Conservation (phyloP, 2,329 filamentous ascomycete species). For the Neofusicoccum sp. region DNA sequence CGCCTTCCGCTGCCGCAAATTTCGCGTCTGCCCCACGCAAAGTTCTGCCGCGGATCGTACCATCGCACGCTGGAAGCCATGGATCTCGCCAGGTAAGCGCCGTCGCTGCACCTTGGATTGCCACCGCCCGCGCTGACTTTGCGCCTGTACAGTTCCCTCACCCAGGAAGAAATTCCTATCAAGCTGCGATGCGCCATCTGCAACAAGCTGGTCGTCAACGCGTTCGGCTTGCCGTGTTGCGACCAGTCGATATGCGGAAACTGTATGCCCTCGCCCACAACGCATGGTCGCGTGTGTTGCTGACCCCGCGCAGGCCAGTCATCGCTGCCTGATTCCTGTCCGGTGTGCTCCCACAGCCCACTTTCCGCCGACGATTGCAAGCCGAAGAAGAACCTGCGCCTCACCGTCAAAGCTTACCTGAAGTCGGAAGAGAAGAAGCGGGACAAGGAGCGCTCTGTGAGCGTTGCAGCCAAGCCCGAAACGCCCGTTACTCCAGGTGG, state of each 20-base stretch:
- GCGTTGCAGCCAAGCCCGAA: slow-evolving; percentile 2
- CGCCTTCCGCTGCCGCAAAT: slow-evolving; percentile 13
- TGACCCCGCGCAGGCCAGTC: slow-evolving; percentile 62
- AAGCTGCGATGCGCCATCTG: slow-evolving; percentile 94
- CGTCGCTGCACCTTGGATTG: slow-evolving; percentile 18
- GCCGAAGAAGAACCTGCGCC: slow-evolving; percentile 84
- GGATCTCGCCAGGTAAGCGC: slow-evolving; percentile 29
- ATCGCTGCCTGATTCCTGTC: slow-evolving; percentile 74
- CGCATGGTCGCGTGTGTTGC: slow-evolving; percentile 16
- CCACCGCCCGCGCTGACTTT: slow-evolving; percentile 20
- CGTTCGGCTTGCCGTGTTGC: slow-evolving; percentile 89
- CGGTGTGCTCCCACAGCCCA: slow-evolving; percentile 89
- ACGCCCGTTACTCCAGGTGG: slow-evolving; percentile 12
- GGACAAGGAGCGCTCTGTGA: slow-evolving; percentile 50
- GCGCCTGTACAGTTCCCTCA: slow-evolving; percentile 60
- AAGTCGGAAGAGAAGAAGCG: slow-evolving; percentile 89
- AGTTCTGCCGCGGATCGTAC: neutral
- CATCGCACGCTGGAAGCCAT: slow-evolving; percentile 7
- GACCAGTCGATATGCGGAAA: slow-evolving; percentile 90
- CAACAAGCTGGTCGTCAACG: slow-evolving; percentile 85
- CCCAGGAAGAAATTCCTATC: slow-evolving; percentile 84
- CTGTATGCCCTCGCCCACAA: slow-evolving; percentile 57
- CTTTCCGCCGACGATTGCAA: slow-evolving; percentile 84
- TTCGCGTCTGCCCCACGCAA: slow-evolving; percentile 10
- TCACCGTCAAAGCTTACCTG: slow-evolving; percentile 86